Evolutionary conservation across 2,329 filamentous ascomycete species (phyloP).

Genomic region (Colletotrichum sp.): DNA sequence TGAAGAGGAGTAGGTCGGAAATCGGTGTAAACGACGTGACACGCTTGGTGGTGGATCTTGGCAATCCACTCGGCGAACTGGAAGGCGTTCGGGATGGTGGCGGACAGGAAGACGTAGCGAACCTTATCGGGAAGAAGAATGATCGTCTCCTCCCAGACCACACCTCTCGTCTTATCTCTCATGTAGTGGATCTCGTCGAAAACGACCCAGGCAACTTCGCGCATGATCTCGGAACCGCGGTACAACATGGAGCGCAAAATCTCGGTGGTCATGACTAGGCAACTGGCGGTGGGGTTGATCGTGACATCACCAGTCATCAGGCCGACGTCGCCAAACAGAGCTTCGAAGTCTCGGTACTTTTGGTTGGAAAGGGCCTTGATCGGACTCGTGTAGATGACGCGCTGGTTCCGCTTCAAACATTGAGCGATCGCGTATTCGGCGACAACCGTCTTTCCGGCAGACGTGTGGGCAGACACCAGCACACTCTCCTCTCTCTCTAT

Average conservation of each 20-base stretch:
- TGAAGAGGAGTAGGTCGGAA: constrained; percentile 96
- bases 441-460: constrained; percentile 97
- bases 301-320: constrained; percentile 99
- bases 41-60: constrained; percentile 96
- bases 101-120: constrained; percentile 96
- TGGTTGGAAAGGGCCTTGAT: constrained; percentile 99
- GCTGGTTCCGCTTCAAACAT: constrained; percentile 94
- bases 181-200: constrained; percentile 99
- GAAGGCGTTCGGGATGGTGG: constrained; percentile 98
- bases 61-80: constrained; percentile 99
- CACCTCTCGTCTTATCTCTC: constrained; percentile 91
- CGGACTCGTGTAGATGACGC: constrained; percentile 98
- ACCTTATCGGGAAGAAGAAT: constrained; percentile 98
- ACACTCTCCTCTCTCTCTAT: constrained; percentile 98
- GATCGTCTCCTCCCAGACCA: constrained; percentile 99
- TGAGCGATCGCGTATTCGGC: constrained; percentile 98
- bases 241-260: constrained; percentile 99
- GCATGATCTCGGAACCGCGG: constrained; percentile 98
- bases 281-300: constrained; percentile 97
- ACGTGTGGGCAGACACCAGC: constrained; percentile 94
- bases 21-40: constrained; percentile 98
- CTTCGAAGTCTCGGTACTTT: constrained; percentile 96
- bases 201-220: constrained; percentile 97
- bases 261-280: constrained; percentile 98
- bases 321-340: constrained; percentile 94